Conservation (phyloP, 75 land plant genomes). For the Pinus albicaulis region DNA sequence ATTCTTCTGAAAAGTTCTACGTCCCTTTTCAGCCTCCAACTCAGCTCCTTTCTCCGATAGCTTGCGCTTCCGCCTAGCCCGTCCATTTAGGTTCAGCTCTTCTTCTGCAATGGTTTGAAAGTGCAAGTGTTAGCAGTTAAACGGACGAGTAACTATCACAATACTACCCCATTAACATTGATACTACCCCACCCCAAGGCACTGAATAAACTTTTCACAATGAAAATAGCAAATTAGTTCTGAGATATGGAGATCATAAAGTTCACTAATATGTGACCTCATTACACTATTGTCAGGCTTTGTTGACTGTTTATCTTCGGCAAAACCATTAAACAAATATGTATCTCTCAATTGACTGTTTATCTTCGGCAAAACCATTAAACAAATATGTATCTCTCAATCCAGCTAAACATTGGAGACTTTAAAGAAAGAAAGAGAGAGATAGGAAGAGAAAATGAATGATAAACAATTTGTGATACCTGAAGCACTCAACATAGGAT, state of each 20-base stretch:
- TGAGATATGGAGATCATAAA: background rate
- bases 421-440: too few relatives aligned
- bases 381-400: background rate
- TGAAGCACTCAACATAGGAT: too few relatives aligned
- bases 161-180: background rate
- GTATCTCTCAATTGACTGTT: background rate
- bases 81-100: slow-evolving; percentile 42
- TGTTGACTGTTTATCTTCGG: background rate
- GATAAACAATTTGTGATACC: too few relatives aligned
- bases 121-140: background rate
- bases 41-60: slow-evolving; percentile 81
- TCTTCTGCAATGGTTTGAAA: slow-evolving; percentile 34
- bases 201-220: background rate
- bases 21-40: slow-evolving; percentile 72
- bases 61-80: slow-evolving; percentile 69
- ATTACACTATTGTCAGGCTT: background rate
- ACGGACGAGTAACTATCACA: background rate
- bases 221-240: background rate
- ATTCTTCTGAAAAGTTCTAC: slow-evolving; percentile 40
- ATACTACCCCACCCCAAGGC: background rate
- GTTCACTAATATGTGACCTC: background rate
- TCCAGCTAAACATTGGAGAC: background rate
- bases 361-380: background rate
- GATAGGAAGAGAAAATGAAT: too few relatives aligned
- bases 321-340: background rate